Base-by-base conservation (phyloP, 345 rosid species). In the Erysimum cheiranthoides region DNA sequence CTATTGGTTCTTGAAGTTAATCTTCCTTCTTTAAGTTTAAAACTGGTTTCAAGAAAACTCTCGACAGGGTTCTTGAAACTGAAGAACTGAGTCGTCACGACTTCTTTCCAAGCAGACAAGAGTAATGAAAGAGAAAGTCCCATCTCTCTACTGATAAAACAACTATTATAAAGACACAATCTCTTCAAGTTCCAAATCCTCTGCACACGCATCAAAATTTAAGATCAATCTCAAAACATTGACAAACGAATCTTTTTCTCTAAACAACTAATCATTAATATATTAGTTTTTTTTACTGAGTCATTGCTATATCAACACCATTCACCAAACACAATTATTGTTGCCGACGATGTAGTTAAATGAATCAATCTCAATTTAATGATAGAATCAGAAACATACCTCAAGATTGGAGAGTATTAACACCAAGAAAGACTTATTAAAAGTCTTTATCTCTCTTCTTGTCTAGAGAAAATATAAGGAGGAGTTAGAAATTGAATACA, bases 81-180 rank as follows among this genome's bases (percentile, higher is more conserved):
- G 36, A 39, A 56, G 60, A 75, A 79, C 21, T 67, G 81, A 6
- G 66, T 80, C 5, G 70, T 64, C n/a, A 78, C 66, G 35, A 88
- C 61, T 62, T 81, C 82, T 39, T 51, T 77, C 85, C 88, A 81
- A 21, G 79, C 78, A 12, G 89, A 73, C 25, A 84, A 63, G 59
- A 84, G 81, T 3, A 82, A 30, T 25, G 89, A 84, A 43, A 85
- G 71, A 59, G 85, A 86, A 43, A 82, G 75, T 1, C 90, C 90
- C 93, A 88, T 86, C 30, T 86, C 30, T 43, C 58, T 79, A n/a
- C 18, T 79, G 32, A n/a, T 28, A 60, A 77, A 52, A 56, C 38
- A 30, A 2, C 2, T 28, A 60, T 10, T 10, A 56, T 27, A 40
- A 57, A 31, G 42, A 39, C 27, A 32, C 53, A 30, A 46, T 68